Base-by-base conservation (phyloP, 1,284 basidiomycete species). In the Ustilago lituana region DNA sequence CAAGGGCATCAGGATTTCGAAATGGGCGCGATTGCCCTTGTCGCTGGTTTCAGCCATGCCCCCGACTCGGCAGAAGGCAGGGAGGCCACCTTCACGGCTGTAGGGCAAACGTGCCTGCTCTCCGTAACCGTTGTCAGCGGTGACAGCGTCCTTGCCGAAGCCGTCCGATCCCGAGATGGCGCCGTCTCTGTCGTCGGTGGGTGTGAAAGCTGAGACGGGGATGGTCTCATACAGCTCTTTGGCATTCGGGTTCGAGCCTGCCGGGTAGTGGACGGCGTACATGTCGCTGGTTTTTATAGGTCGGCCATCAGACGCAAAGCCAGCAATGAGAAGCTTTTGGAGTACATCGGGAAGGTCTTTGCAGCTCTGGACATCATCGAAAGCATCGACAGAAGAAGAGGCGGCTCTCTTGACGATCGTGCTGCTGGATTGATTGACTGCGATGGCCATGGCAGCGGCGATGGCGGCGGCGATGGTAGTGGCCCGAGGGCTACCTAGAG, bases 11-110 rank as follows among this genome's bases (percentile, higher is more conserved):
- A 63, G 73, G 17, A 66, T 54, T 32, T 74, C 73, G 29, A 69
- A 70, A n/a, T 62, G 49, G 27, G 53, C 52, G 29, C 52, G 50
- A 36, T 41, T 62, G 20, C 51, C 57, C 1, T 19, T 26, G 4
- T 24, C 14, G 27, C 33, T 55, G 0, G 68, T 74, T 11, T 63
- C 35, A 22, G 72, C 53, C 37, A 43, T 49, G 15, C 57, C 72
- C 3, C 72, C 72, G 24, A 74, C 62, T 9, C 72, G 69, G 35
- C 72, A 74, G 32, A 74, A 74, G 10, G 58, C 27, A n/a, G 72
- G 72, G 5, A 74, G 38, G 12, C 62, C 63, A 10, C 72, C 72
- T 0, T 53, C n/a, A 9, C 19, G 23, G 40, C 32, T 27, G 24
- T 39, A 33, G 0, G 45, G 3, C 1, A 35, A 19, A 23, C 39